Conservation (phyloP, 2,329 filamentous ascomycete species). For the Pyrenophora teres region DNA sequence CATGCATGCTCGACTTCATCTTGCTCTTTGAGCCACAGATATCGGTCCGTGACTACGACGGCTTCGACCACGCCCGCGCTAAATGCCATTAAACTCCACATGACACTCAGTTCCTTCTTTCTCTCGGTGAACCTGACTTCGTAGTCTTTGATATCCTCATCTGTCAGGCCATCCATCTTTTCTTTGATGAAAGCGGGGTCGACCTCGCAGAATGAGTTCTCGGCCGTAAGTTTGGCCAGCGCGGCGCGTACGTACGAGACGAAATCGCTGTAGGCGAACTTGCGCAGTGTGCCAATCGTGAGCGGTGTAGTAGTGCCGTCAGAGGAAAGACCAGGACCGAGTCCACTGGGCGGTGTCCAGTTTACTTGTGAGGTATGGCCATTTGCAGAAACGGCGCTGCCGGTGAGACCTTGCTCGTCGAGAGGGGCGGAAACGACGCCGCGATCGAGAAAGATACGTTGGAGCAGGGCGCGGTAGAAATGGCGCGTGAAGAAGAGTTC, state of each 20-base stretch:
- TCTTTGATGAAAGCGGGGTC: conserved; percentile 60
- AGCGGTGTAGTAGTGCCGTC: conserved; percentile 72
- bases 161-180: conserved; percentile 70
- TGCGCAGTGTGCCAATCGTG: conserved; percentile 83
- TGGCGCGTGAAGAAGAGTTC: conserved; percentile 89
- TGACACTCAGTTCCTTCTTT: conserved; percentile 80
- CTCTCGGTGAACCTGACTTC: conserved; percentile 65
- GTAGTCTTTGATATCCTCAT: conserved; percentile 76
- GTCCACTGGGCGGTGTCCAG: conserved; percentile 52
- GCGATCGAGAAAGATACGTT: conserved; percentile 87
- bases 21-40: conserved; percentile 84
- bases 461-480: conserved; percentile 87
- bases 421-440: conserved; percentile 70
- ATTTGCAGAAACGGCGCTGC: conserved; percentile 48
- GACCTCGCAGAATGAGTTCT: conserved; percentile 43
- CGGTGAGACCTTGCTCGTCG: conserved; percentile 30
- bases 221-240: conserved; percentile 67
- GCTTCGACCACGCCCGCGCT: conserved; percentile 88
- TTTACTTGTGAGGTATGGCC: conserved; percentile 41
- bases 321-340: conserved; percentile 50
- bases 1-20: conserved; percentile 72
- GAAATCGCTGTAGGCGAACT: conserved; percentile 78
- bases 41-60: conserved; percentile 86
- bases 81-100: conserved; percentile 97
- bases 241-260: conserved; percentile 79